These are phyloP conservation scores for Botryosphaeria agaves DNA, from an alignment of 2,329 filamentous ascomycete genomes.

Conservation along the genomic window DNA sequence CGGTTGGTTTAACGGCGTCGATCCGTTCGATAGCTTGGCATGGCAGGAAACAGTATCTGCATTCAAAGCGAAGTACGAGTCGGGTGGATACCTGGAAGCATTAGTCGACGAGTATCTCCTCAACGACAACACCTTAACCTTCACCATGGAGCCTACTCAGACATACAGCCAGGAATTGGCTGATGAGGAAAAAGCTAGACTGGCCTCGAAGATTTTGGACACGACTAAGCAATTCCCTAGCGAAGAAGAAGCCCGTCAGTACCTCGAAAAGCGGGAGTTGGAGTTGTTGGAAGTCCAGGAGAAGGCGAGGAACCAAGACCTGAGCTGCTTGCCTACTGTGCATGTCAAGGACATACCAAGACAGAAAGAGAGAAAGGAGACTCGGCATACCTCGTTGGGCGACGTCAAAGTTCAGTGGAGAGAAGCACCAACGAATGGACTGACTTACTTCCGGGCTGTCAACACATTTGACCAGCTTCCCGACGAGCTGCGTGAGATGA, in stretches of 20 bases:
- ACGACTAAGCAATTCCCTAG: conserved; percentile 51
- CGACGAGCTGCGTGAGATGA: conserved; percentile 64
- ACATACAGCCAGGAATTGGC: conserved; percentile 58
- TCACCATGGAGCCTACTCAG: conserved; percentile 81
- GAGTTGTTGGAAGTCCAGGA: conserved; percentile 69
- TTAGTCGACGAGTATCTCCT: conserved; percentile 81
- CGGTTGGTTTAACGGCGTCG: conserved; percentile 88
- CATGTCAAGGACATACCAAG: conserved; percentile 80
- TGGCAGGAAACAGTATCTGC: conserved; percentile 79
- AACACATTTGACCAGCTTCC: conserved; percentile 65
- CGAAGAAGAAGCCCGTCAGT: conserved; percentile 51
- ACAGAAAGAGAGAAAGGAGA: conserved; percentile 55
- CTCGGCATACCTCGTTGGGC: conserved; percentile 37
- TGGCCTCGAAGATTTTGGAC: conserved; percentile 57
- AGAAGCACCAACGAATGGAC: conserved; percentile 81
- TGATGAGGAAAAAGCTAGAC: conserved; percentile 56
- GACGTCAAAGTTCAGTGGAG: conserved; percentile 69
- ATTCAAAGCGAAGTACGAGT: conserved; percentile 61
- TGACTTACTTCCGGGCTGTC: conserved; percentile 90
- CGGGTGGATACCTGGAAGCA: conserved; percentile 66
- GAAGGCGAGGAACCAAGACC: conserved; percentile 65
- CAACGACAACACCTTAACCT: conserved; percentile 72
- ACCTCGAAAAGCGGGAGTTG: conserved; percentile 62
- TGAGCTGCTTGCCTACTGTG: conserved; percentile 77
- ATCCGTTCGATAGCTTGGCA: conserved; percentile 77